Evolutionary conservation across 345 rosid genomes (phyloP).

Genomic region (Hypericum androsaemum): DNA sequence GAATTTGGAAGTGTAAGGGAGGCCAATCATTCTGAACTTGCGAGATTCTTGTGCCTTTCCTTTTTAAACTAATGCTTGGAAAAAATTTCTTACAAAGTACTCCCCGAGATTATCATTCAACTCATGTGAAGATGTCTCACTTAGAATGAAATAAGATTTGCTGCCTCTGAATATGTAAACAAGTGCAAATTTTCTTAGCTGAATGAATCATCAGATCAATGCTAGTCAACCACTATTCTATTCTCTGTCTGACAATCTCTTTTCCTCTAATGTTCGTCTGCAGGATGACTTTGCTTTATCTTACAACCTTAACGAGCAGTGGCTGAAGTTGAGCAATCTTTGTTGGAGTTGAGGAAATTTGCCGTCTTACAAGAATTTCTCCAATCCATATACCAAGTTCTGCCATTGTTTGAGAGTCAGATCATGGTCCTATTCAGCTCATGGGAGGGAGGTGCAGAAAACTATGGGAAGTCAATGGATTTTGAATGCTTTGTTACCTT

Average conservation of each 20-base stretch:
- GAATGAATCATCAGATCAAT: no score
- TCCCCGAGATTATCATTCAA: no score
- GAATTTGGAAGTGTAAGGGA: no score
- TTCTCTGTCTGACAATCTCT: not conserved
- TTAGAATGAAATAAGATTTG: no score
- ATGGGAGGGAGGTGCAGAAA: constrained; percentile 10
- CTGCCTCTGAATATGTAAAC: no score
- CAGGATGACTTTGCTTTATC: constrained; percentile 10
- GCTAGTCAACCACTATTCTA: not conserved
- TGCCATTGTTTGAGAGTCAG: constrained; percentile 25
- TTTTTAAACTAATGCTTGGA: no score
- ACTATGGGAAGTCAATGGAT: constrained; percentile 7
- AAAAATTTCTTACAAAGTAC: no score
- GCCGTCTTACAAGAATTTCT: constrained; percentile 55
- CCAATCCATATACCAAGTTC: constrained; percentile 85
- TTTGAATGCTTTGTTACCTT: constrained; percentile 38
- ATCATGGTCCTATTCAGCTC: constrained; percentile 8
- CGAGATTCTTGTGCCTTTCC: no score
- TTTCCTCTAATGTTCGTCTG: not conserved
- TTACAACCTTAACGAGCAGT: not conserved
- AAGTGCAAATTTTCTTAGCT: no score
- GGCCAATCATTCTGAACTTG: no score
- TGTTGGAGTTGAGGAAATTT: not conserved
- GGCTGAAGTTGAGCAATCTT: constrained; percentile 2
- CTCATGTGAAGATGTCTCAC: no score